phyloP scores from a whole-genome alignment of 2,329 filamentous ascomycete species.

The Stagonosporopsis chrysanthemi region DNA sequence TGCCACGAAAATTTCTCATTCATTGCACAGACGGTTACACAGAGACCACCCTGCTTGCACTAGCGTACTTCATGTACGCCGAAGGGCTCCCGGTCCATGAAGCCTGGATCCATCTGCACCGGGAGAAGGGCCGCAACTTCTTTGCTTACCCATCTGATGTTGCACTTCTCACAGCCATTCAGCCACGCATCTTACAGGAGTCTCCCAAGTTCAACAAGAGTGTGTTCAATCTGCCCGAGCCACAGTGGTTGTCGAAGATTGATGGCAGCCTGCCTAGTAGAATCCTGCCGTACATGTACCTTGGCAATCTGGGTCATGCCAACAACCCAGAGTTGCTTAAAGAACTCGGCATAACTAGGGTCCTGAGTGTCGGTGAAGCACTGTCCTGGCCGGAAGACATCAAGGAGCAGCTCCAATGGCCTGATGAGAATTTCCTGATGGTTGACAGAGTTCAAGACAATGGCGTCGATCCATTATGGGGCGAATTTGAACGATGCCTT shows the following conservation, averaged over 20 bases:
- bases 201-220: conserved; percentile 65
- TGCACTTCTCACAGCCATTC: conserved; percentile 77
- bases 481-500: conserved; percentile 84
- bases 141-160: conserved; percentile 96
- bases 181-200: conserved; percentile 75
- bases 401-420: conserved; percentile 68
- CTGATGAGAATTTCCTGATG: conserved; percentile 76
- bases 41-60: conserved; percentile 84
- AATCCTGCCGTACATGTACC: conserved; percentile 91
- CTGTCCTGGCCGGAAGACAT: conserved; percentile 80
- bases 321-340: conserved; percentile 88
- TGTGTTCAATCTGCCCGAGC: conserved; percentile 67
- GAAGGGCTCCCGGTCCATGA: conserved; percentile 81
- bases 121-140: conserved; percentile 84
- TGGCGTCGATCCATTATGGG: conserved; percentile 88
- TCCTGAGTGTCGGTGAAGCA: conserved; percentile 91
- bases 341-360: conserved; percentile 81
- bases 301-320: conserved; percentile 90
- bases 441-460: conserved; percentile 94
- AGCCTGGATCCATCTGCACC: conserved; percentile 88
- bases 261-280: conserved; percentile 92
- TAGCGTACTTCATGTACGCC: conserved; percentile 94
- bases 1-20: conserved; percentile 76
- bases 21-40: conserved; percentile 97
- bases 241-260: conserved; percentile 80